Conservation (phyloP, 495 filamentous ascomycete species). For the Penicillium turbatum region DNA sequence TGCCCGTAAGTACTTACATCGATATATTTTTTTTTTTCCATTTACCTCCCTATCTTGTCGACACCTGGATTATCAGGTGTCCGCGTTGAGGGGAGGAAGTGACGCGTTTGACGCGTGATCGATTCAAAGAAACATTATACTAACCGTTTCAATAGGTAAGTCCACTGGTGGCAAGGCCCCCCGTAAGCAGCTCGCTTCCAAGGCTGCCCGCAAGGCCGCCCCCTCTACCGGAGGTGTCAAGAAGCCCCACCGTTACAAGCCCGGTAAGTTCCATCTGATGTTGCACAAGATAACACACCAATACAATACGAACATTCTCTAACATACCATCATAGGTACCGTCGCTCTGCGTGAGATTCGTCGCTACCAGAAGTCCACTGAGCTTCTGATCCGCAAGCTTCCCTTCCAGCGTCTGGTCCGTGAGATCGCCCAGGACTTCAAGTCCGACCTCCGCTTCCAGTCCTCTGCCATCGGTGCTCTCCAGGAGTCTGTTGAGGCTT, state of each 20-base stretch:
- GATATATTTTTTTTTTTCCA: constrained; percentile 1
- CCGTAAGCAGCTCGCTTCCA: constrained; percentile 93
- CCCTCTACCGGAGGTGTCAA: constrained; percentile 89
- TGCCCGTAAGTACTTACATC: constrained; percentile 71
- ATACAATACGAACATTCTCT: constrained; percentile 15
- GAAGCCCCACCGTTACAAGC: constrained; percentile 99
- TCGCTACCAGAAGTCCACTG: constrained; percentile 99
- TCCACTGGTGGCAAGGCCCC: constrained; percentile 99
- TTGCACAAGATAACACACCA: constrained; percentile 5
- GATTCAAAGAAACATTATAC: constrained; percentile 28
- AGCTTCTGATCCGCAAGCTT: constrained; percentile 99
- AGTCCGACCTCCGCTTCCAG: constrained; percentile 99
- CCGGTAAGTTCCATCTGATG: constrained; percentile 55
- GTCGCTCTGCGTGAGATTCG: constrained; percentile 99
- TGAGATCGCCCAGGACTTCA: constrained; percentile 99
- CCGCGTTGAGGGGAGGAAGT: background rate
- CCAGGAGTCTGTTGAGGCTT: constrained; percentile 99
- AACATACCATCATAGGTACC: constrained; percentile 58
- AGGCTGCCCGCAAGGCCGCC: constrained; percentile 74
- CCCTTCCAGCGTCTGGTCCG: constrained; percentile 99
- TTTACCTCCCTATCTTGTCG: constrained; percentile 20
- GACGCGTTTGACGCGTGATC: constrained; percentile 13
- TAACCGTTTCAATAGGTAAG: constrained; percentile 59
- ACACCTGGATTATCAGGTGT: background rate
- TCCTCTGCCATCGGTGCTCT: constrained; percentile 99